phyloP scores from a whole-genome alignment of 2,329 filamentous ascomycete genomes.

The Diaporthe longicolla region DNA sequence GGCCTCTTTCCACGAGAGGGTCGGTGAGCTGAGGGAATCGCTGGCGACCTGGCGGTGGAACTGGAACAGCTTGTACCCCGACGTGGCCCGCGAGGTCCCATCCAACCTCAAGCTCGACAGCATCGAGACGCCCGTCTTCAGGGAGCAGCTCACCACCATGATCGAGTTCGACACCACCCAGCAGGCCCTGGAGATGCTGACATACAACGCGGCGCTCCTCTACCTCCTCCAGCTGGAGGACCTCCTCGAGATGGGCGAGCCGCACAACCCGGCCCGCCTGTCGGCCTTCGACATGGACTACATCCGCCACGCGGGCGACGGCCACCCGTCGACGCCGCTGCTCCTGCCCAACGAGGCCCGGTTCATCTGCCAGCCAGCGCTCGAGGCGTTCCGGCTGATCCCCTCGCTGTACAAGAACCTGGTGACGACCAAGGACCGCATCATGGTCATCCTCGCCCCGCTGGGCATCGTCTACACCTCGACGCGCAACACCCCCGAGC shows the following conservation, averaged over 20 bases:
- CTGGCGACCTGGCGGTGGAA: constrained; percentile 35
- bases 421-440: constrained; percentile 40
- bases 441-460: constrained; percentile 43
- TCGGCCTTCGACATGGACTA: constrained; percentile 13
- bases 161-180: constrained; percentile 41
- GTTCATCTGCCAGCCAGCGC: constrained; percentile 41
- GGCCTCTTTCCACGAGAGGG: constrained; percentile 27
- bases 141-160: constrained; percentile 36
- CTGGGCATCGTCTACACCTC: constrained; percentile 43
- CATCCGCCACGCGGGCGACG: constrained; percentile 10
- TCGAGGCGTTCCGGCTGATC: constrained; percentile 43
- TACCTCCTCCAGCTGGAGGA: constrained; percentile 42
- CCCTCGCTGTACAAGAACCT: constrained; percentile 43
- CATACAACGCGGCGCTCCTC: constrained; percentile 42
- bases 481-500: constrained; percentile 33
- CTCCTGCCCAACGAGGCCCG: constrained; percentile 38
- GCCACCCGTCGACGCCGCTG: constrained; percentile 25
- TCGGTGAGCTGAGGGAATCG: constrained; percentile 16
- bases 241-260: constrained; percentile 36
- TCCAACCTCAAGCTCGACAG: constrained; percentile 36
- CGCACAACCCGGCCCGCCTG: constrained; percentile 30
- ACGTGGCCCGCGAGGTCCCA: constrained; percentile 34
- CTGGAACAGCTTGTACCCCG: constrained; percentile 29
- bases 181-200: constrained; percentile 42
- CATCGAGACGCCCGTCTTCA: constrained; percentile 39